Conservation (phyloP, 805 yeast species). For the Teunomyces kruisii region DNA sequence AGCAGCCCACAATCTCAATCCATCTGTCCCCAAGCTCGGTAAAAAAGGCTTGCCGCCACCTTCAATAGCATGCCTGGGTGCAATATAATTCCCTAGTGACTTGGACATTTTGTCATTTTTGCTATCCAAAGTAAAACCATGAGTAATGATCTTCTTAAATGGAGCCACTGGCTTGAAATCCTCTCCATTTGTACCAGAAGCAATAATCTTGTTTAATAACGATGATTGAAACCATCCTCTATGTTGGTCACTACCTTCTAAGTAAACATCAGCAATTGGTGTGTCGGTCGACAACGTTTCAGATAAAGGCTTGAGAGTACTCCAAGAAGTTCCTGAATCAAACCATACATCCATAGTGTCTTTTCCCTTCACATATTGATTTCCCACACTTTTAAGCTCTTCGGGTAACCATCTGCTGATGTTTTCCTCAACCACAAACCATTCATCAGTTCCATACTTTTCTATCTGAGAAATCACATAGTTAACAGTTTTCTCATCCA, state of each 20-base stretch:
- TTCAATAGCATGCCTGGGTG: slow-evolving; percentile 65
- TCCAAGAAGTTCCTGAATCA: slow-evolving; percentile 95
- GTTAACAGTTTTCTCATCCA: slow-evolving; percentile 55
- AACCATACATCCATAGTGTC: slow-evolving; percentile 99
- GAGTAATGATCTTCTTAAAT: slow-evolving; percentile 75
- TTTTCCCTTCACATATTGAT: slow-evolving; percentile 57
- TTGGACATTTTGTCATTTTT: slow-evolving; percentile 91
- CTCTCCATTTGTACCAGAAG: slow-evolving; percentile 43
- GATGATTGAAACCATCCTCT: slow-evolving; percentile 99
- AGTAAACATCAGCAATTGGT: slow-evolving; percentile 70
- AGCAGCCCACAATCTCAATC: slow-evolving; percentile 87
- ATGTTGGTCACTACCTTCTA: slow-evolving; percentile 98
- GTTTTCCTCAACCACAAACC: slow-evolving; percentile 65
- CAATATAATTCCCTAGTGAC: slow-evolving; percentile 78
- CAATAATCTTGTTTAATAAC: slow-evolving; percentile 68
- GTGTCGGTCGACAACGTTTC: slow-evolving; percentile 23
- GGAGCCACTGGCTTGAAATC: slow-evolving; percentile 49
- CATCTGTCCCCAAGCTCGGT: slow-evolving; percentile 84
- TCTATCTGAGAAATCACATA: slow-evolving; percentile 58
- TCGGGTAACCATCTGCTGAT: slow-evolving; percentile 75
- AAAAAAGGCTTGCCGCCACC: slow-evolving; percentile 49
- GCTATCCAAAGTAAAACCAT: slow-evolving; percentile 89
- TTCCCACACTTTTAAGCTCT: slow-evolving; percentile 39
- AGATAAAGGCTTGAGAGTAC: slow-evolving; percentile 47
- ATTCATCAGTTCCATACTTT: slow-evolving; percentile 65